Evolutionary conservation across 345 rosid species (phyloP), one percentile per base, ranked within the genome.

Genomic region (Iberis pinnata): DNA sequence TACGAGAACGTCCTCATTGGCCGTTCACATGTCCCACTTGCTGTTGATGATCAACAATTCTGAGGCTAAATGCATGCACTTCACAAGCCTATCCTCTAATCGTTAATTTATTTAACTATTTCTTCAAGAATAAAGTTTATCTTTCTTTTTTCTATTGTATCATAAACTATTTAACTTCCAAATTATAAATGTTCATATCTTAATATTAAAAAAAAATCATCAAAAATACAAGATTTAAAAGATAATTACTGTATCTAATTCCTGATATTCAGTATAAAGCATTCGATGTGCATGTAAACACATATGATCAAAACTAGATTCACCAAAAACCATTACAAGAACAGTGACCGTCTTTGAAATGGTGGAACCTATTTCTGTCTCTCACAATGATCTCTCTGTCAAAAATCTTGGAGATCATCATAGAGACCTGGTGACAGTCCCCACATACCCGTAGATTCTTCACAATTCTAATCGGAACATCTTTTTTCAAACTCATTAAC

Each of bases 381-480:
- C 86, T 80, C 3, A 79, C 82, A 50, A 80, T 56, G 27, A 82
- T 86, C 68, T 82, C 81, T 22, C 80, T 72, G 15, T 66, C 50
- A 68, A 77, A 80, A 61, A 64, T 61, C 62, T 49, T 69, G 43
- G 88, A 86, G 29, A 80, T 76, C 67, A 80, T 69, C 64, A 74
- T 68, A 13, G 78, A 75, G 14, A 77, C 77, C 31, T 75, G 64
- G 55, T 86, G 88, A 48, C 88, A 83, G 58, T 83, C 92, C 18
- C 83, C 70, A 63, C 90, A 83, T 35, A 86, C 80, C 25, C 90
- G 69, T n/a, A 86, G 86, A 75, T 86, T 86, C 77, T 86, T 86
- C 56, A 83, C 83, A 0, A 83, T 78, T 59, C 81, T 70, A 40
- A 83, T 72, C 1, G 83, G 73, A 14, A 72, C 64, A 8, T 76